A percentile compares a stretch with the other conserved stretches of the same genome.
These are phyloP conservation scores for Ceratocystis harringtonii DNA, from an alignment of 2,329 filamentous ascomycete species.

Conservation along the genomic window DNA sequence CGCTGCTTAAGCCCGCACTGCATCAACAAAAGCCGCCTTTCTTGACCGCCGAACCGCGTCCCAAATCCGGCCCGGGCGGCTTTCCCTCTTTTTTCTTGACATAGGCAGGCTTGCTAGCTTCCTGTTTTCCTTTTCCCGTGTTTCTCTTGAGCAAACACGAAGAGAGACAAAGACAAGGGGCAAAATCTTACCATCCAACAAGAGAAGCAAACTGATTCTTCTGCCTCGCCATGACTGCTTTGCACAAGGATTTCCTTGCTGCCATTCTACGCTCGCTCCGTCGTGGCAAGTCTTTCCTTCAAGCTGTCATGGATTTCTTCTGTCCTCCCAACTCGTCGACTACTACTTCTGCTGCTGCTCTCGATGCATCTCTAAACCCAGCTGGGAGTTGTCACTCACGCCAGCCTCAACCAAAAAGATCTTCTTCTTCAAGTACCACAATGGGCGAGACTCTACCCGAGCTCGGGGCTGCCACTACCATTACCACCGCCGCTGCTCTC, in stretches of 20 bases:
- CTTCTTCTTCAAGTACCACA: constrained; percentile 14
- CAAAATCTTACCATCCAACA: neutral
- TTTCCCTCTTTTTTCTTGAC: neutral
- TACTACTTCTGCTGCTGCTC: constrained; percentile 23
- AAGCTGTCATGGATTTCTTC: constrained; percentile 32
- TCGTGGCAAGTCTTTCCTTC: constrained; percentile 43
- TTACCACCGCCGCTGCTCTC: neutral
- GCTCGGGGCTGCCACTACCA: neutral
- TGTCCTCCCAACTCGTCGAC: constrained; percentile 25
- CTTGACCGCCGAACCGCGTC: neutral
- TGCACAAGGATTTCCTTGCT: constrained; percentile 39
- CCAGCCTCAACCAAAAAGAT: constrained; percentile 6
- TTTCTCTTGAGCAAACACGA: neutral
- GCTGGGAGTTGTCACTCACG: neutral
- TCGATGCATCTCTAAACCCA: constrained; percentile 18
- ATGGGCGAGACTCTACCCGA: constrained; percentile 9
- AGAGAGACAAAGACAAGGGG: neutral
- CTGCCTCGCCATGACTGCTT: constrained; percentile 33
- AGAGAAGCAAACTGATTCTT: neutral
- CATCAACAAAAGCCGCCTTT: neutral
- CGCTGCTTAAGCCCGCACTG: neutral
- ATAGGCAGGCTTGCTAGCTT: neutral
- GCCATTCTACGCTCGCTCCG: constrained; percentile 43
- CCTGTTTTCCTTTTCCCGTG: neutral
- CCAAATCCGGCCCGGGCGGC: neutral